These are phyloP conservation scores for Tarenaya hassleriana DNA, from an alignment of 345 rosid species.

Conservation along the genomic window DNA sequence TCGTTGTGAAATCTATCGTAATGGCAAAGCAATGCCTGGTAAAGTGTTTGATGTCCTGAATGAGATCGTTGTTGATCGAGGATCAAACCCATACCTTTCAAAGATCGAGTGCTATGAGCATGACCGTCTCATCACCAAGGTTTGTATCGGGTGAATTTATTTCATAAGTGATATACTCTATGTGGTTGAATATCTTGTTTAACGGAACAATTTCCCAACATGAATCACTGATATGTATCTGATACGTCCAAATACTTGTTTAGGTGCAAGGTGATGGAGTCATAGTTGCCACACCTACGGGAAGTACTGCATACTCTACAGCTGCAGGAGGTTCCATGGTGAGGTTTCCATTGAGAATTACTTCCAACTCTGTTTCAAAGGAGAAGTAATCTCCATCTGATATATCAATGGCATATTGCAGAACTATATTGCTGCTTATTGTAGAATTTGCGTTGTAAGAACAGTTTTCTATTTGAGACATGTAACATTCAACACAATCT, in stretches of 20 bases:
- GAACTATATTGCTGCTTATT: neutral
- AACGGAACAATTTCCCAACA: neutral
- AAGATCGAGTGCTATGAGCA: slow-evolving; percentile 97
- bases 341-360: slow-evolving; percentile 16
- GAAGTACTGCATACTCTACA: slow-evolving; percentile 97
- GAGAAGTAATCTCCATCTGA: neutral
- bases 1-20: slow-evolving; percentile 77
- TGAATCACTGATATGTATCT: neutral
- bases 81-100: slow-evolving; percentile 97
- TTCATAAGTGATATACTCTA: neutral
- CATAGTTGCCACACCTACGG: slow-evolving; percentile 96
- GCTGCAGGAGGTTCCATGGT: slow-evolving; percentile 99
- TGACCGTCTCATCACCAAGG: slow-evolving; percentile 94
- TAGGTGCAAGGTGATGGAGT: slow-evolving; percentile 99
- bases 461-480: neutral
- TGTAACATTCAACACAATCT: neutral
- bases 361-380: neutral
- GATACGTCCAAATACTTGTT: slow-evolving; percentile 16
- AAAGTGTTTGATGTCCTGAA: slow-evolving; percentile 91
- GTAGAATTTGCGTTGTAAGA: no score
- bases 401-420: neutral
- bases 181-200: no score
- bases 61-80: slow-evolving; percentile 90
- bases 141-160: slow-evolving; percentile 21
- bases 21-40: slow-evolving; percentile 83